Evolutionary conservation across 2,329 filamentous ascomycete species (phyloP).

Genomic region (Neocucurbitaria cava): DNA sequence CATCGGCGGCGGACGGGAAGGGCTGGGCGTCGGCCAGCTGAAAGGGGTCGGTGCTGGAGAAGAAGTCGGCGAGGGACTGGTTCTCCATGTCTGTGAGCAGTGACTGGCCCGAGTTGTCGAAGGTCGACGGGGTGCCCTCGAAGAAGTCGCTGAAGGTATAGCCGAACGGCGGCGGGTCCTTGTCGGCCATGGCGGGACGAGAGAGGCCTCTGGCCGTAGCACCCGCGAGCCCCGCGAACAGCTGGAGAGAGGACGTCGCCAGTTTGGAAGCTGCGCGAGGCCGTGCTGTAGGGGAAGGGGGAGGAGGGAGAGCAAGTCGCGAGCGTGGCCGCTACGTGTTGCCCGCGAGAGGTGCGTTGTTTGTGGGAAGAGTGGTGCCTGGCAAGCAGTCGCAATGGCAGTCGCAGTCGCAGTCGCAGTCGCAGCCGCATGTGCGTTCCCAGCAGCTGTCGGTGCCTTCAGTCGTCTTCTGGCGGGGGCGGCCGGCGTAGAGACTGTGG

Average conservation of each 20-base stretch:
- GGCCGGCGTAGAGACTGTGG: neutral
- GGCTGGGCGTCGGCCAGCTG: slow-evolving; percentile 21
- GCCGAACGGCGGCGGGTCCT: slow-evolving; percentile 45
- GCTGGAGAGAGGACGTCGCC: slow-evolving; percentile 33
- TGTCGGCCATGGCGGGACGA: slow-evolving; percentile 41
- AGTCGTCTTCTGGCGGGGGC: slow-evolving; percentile 2
- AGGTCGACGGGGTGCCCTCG: slow-evolving; percentile 14
- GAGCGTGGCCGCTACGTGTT: slow-evolving; percentile 8
- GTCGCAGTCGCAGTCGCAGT: too few species aligned
- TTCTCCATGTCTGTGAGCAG: slow-evolving; percentile 43
- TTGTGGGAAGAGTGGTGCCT: slow-evolving; percentile 11
- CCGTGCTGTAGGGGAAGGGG: slow-evolving; percentile 2
- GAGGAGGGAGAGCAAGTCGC: slow-evolving; percentile 9
- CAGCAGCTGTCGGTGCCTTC: slow-evolving; percentile 13
- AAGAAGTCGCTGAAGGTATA: slow-evolving; percentile 39
- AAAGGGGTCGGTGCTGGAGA: slow-evolving; percentile 40
- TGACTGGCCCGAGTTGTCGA: slow-evolving; percentile 31
- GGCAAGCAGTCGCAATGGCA: slow-evolving; percentile 16
- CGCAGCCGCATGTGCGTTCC: slow-evolving; percentile 2
- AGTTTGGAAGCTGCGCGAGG: slow-evolving; percentile 31
- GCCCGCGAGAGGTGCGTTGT: neutral
- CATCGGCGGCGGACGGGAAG: slow-evolving; percentile 21
- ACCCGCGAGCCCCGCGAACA: slow-evolving; percentile 34
- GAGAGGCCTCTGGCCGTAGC: slow-evolving; percentile 31
- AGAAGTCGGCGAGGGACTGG: slow-evolving; percentile 43